Evolutionary conservation across 768 basidiomycete genomes (phyloP).

Genomic region (Pilatotrama ljubarskyi): DNA sequence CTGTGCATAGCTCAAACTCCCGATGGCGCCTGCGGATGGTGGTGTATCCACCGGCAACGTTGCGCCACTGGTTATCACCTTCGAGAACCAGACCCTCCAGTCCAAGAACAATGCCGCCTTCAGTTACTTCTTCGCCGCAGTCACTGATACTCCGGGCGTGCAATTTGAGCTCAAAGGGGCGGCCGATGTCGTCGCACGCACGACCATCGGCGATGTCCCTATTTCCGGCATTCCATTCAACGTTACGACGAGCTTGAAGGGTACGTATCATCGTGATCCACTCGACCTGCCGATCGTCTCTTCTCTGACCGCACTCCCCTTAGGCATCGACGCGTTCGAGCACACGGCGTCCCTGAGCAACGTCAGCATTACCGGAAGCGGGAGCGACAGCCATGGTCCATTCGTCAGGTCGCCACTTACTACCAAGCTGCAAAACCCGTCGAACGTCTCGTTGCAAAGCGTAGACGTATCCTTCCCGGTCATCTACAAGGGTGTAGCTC

Average conservation of each 20-base stretch:
- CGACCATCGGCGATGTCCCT: conserved; percentile 64
- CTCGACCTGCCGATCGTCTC: too few relatives aligned
- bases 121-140: conserved; percentile 54
- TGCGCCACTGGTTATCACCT: conserved; percentile 59
- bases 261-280: conserved; percentile 17
- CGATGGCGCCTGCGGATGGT: conserved; percentile 48
- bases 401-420: conserved; percentile 61
- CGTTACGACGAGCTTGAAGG: conserved; percentile 58
- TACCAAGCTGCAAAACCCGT: conserved; percentile 62
- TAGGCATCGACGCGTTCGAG: conserved; percentile 54
- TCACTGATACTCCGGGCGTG: conserved; percentile 49
- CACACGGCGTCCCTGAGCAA: conserved; percentile 52
- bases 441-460: conserved; percentile 64
- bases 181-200: conserved; percentile 59
- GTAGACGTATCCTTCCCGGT: conserved; percentile 59
- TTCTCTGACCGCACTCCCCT: neutral
- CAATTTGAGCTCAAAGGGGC: conserved; percentile 54
- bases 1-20: conserved; percentile 47
- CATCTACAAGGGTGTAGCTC: conserved; percentile 50
- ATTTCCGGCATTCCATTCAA: conserved; percentile 65
- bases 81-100: conserved; percentile 54
- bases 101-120: conserved; percentile 59
- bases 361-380: conserved; percentile 63
- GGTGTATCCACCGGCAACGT: conserved; percentile 71
- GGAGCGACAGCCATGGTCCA: conserved; percentile 58